Base-by-base conservation (phyloP, 768 basidiomycete genomes). In the Suillus subluteus region DNA sequence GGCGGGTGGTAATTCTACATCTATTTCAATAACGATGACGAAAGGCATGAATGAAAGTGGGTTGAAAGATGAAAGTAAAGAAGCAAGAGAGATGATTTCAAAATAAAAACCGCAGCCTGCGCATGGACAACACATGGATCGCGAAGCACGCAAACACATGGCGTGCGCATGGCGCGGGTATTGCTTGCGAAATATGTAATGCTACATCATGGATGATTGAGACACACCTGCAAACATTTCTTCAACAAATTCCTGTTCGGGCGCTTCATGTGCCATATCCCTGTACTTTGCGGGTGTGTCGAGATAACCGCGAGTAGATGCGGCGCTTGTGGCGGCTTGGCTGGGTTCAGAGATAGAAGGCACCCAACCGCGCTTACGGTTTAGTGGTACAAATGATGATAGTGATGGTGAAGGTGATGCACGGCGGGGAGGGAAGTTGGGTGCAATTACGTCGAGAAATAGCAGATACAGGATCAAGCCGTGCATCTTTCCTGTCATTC, bases 291-390 rank as follows among this genome's bases (percentile, higher is more conserved):
- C 83, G 46, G 88, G 90, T 0, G 89, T 88, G 73, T 91, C 88
- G 44, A 92, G 83, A 76, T 89, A 91, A 37, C 90, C 91, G 66
- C 75, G 81, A 6, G 87, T 84, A 3, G 85, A 88, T 4, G 87
- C 76, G 3, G 85, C 76, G 4, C 82, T 86, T 58, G 86, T 79
- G 58, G 82, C 76, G 7, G 87, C 85, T 72, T 73, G 80, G 73
- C 85, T 88, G 12, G 84, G 84, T 68, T 86, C 87, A 52, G 86
- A 81, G 64, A 80, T 82, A 1, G 85, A 81, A 5, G 92, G 91
- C 48, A 87, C 86, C 92, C 92, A 93, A 38, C 89, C 90, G 74
- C 92, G 80, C 76, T 91, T 91, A 62, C 85, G 80, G 4, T 84
- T 82, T 48, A 82, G 71, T 21, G 78, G 73, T 23, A 81, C 72